Conservation (phyloP, 2,329 filamentous ascomycete species). For the Fusarium sp. region DNA sequence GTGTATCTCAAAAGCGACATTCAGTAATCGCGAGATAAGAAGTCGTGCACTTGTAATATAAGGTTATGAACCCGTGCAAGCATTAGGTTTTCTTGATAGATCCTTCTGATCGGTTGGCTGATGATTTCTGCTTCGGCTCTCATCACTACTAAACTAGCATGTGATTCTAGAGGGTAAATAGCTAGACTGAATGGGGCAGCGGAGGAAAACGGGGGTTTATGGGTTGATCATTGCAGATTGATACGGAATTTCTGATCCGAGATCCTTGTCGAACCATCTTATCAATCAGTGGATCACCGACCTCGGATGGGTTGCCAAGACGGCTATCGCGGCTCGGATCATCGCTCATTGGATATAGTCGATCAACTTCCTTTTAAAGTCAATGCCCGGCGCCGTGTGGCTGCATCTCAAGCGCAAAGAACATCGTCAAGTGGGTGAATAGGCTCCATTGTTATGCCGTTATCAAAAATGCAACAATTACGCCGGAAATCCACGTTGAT, state of each 20-base stretch:
- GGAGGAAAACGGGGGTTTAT: background rate
- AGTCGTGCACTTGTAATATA: too few species aligned
- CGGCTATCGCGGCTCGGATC: conserved; percentile 22
- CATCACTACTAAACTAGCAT: too few species aligned
- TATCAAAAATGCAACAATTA: fast-evolving
- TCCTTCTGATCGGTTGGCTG: too few species aligned
- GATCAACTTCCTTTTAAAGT: conserved; percentile 17
- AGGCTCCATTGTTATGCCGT: background rate
- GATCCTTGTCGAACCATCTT: conserved; percentile 20
- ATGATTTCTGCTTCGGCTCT: too few species aligned
- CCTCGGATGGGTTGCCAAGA: conserved; percentile 30
- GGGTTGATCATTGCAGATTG: conserved; percentile 13
- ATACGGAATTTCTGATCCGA: background rate
- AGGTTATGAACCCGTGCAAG: too few species aligned
- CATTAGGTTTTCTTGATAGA: too few species aligned
- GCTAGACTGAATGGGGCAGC: too few species aligned
- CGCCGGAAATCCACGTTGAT: background rate
- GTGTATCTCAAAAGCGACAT: too few species aligned
- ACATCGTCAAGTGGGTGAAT: background rate
- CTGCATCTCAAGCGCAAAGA: background rate
- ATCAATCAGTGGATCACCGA: conserved; percentile 36
- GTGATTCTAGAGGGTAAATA: too few species aligned
- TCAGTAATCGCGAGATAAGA: too few species aligned
- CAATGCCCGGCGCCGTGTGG: background rate
- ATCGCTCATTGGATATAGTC: background rate